Evolutionary conservation across 257 asterid species (phyloP), one percentile per base, ranked within the genome.

Genomic region (Rhazya stricta): DNA sequence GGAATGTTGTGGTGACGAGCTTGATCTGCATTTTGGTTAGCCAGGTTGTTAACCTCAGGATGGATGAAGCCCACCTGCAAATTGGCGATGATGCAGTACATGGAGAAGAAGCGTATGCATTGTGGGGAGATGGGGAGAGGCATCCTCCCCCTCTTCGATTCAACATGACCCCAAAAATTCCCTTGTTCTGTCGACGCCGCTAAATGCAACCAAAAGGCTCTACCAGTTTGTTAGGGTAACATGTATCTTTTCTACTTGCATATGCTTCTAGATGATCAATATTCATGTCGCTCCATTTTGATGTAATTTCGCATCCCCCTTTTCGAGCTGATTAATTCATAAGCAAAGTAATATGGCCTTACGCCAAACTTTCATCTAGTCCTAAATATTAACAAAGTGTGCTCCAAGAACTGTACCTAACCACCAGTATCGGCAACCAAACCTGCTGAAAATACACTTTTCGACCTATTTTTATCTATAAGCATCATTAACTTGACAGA

Each of bases 61-160:
- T 91, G 97, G 84, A 96, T 0, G 91, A 91, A 1, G 96, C 90
- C 72, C 86, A 91, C 42, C 91, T 94, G 32, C 73, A 83, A 90
- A 91, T 91, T 65, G 98, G 98, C 65, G 98, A 94, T 43, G 97
- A 94, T 6, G 96, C 98, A 0, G 96, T 89, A 5, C 94, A 94
- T 25, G 97, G 97, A 1, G 98, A 94, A 79, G 97, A 90, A 78
- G 97, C 98, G n/a, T 94, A 91, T 61, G 92, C 96, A 7, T 81
- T 91, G 16, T 91, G 96, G 97, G 97, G 96, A 3, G 96, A 91
- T 39, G 97, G 96, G 2, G 97, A 91, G 84, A 85, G 68, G 71
- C 79, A 87, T 43, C 90, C 89, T 1, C 87, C 85, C 2, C 90
- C 89, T 46, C 86, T 85, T 34, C 79, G 89, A 3, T 88, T 88